Conservation (phyloP, 2,329 filamentous ascomycete species). For the Cadophora sp. region DNA sequence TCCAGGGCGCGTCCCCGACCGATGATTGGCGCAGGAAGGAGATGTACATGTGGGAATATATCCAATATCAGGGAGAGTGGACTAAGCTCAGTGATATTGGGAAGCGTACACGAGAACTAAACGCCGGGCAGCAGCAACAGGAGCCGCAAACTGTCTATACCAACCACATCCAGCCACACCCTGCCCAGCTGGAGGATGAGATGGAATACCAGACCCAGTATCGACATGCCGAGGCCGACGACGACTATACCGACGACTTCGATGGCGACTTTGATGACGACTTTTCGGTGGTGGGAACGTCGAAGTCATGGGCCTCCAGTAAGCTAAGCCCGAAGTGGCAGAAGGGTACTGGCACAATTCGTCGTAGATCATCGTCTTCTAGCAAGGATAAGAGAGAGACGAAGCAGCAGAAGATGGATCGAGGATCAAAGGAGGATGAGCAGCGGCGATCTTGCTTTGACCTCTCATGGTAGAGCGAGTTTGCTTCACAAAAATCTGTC, state of each 20-base stretch:
- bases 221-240: neutral
- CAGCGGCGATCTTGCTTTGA: neutral
- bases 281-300: neutral
- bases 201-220: neutral
- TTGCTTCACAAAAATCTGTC: neutral
- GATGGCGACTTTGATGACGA: neutral
- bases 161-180: neutral
- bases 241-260: neutral
- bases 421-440: neutral
- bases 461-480: neutral
- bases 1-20: neutral
- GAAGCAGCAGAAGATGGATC: conserved; percentile 4
- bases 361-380: neutral
- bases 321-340: neutral
- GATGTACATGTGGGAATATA: neutral
- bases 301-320: neutral
- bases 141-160: no score
- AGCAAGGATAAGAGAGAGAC: neutral
- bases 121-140: no score
- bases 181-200: conserved; percentile 8
- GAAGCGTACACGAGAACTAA: neutral
- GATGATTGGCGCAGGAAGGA: neutral
- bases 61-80: neutral
- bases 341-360: neutral
- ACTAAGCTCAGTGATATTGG: neutral